Conservation (phyloP, 306 rosid species). For the Cicer chorassanicum region DNA sequence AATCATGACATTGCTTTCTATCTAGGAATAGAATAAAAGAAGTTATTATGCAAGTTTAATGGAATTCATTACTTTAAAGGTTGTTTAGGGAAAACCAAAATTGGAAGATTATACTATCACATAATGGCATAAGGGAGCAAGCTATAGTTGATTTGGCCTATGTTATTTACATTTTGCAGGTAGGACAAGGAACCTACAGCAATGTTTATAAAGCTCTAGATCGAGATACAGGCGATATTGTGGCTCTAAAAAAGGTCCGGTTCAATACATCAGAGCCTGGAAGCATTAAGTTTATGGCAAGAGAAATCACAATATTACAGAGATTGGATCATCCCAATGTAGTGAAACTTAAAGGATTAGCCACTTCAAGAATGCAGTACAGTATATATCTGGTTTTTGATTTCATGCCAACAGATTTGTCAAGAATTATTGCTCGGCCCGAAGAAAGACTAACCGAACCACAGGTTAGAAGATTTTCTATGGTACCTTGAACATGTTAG, state of each 20-base stretch:
- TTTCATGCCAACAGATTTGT: slow-evolving; percentile 88
- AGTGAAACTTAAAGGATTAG: slow-evolving; percentile 82
- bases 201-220: slow-evolving; percentile 94
- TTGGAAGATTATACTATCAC: slow-evolving; percentile 12
- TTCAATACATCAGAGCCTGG: slow-evolving; percentile 84
- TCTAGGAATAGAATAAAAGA: slow-evolving; percentile 10
- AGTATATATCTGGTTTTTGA: slow-evolving; percentile 91
- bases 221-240: slow-evolving; percentile 70
- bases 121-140: slow-evolving; percentile 24
- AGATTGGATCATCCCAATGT: slow-evolving; percentile 88
- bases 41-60: slow-evolving; percentile 8
- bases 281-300: slow-evolving; percentile 90
- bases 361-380: slow-evolving; percentile 91
- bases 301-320: slow-evolving; percentile 80
- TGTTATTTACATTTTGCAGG: slow-evolving; percentile 56
- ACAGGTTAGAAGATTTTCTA: slow-evolving; percentile 61
- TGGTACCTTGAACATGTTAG: neutral
- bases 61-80: neutral
- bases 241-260: slow-evolving; percentile 85
- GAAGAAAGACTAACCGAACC: slow-evolving; percentile 73
- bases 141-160: slow-evolving; percentile 1
- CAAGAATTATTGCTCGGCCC: slow-evolving; percentile 60
- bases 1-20: slow-evolving; percentile 34
- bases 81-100: slow-evolving; percentile 7
- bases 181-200: slow-evolving; percentile 98